Percentiles rank a stretch among this genome's conserved stretches.
Evolutionary conservation across 1,284 basidiomycete genomes (phyloP).

Genomic region (Xerocomus minutiporus): DNA sequence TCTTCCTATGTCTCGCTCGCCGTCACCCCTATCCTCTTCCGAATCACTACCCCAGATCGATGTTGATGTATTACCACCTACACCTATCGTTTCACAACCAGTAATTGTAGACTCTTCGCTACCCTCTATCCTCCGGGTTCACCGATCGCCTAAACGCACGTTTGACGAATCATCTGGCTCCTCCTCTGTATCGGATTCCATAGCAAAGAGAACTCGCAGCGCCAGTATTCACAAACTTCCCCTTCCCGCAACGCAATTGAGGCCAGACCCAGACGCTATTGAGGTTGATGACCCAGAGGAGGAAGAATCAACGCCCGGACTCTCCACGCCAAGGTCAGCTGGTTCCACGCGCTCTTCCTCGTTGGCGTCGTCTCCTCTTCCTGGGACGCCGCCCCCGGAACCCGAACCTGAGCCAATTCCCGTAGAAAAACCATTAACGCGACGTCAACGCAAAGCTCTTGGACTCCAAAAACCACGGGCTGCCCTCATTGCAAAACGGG

Average conservation of each 20-base stretch:
- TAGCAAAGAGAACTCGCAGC: conserved; percentile 42
- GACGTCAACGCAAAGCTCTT: conserved; percentile 61
- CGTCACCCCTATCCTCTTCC: conserved; percentile 38
- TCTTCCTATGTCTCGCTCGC: conserved; percentile 43
- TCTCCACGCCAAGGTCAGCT: conserved; percentile 41
- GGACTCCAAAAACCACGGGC: conserved; percentile 54
- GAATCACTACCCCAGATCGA: conserved; percentile 29
- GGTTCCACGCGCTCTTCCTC: conserved; percentile 39
- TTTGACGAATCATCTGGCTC: conserved; percentile 59
- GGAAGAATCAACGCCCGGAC: conserved; percentile 40
- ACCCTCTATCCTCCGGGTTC: conserved; percentile 32
- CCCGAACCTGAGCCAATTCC: conserved; percentile 27
- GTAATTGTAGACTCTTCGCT: conserved; percentile 24
- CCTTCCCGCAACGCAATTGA: conserved; percentile 17
- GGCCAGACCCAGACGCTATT: conserved; percentile 19
- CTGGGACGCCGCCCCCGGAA: conserved; percentile 29
- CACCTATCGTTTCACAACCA: conserved; percentile 20
- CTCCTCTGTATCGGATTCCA: conserved; percentile 40
- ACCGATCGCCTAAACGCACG: conserved; percentile 59
- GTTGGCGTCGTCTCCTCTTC: conserved; percentile 37
- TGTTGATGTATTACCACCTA: conserved; percentile 28
- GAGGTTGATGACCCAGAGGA: conserved; percentile 35
- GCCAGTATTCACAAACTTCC: conserved; percentile 24
- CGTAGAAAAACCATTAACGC: conserved; percentile 44
- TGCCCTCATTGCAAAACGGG: conserved; percentile 28